A percentile compares a stretch with the other conserved stretches of the same genome.
phyloP scores from a whole-genome alignment of 108 stramenopile species.

The Schizochytrium sp. region DNA sequence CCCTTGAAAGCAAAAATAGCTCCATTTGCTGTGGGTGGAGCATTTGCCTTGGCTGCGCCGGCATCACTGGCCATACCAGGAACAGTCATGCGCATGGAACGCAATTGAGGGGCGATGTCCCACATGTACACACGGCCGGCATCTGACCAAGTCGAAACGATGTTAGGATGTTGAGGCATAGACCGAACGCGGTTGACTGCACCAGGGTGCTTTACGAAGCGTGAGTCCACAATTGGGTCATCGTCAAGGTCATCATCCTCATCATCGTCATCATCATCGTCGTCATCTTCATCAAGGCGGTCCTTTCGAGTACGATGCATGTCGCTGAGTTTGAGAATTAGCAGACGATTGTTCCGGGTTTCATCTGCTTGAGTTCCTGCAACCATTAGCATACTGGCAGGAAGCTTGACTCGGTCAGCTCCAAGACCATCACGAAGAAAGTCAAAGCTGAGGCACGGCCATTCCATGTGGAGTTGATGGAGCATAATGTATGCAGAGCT shows the following conservation, averaged over 20 bases:
- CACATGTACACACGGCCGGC: slow-evolving; percentile 86
- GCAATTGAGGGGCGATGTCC: slow-evolving; percentile 78
- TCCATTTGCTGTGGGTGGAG: slow-evolving; percentile 69
- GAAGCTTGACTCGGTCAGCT: slow-evolving; percentile 84
- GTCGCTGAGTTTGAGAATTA: slow-evolving; percentile 87
- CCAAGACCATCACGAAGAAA: slow-evolving; percentile 88
- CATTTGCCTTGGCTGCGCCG: not conserved
- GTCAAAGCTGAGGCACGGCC: slow-evolving; percentile 94
- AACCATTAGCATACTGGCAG: slow-evolving; percentile 86
- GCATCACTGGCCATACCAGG: not conserved
- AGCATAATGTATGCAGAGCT: slow-evolving; percentile 96
- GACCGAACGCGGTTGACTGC: slow-evolving; percentile 93
- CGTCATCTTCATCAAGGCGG: slow-evolving; percentile 78
- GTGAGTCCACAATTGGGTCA: slow-evolving; percentile 87
- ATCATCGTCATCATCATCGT: slow-evolving; percentile 65
- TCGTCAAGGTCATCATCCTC: slow-evolving; percentile 85
- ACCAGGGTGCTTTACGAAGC: slow-evolving; percentile 83
- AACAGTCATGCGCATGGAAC: slow-evolving; percentile 3
- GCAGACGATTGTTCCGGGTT: slow-evolving; percentile 83
- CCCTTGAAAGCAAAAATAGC: slow-evolving; percentile 84
- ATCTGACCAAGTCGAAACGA: slow-evolving; percentile 95
- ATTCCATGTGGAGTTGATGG: slow-evolving; percentile 90
- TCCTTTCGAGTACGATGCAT: slow-evolving; percentile 82
- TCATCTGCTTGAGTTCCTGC: slow-evolving; percentile 91
- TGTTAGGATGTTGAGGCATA: slow-evolving; percentile 86